phyloP scores from a whole-genome alignment of 441 rosid genomes.

The Adansonia rubrostipa region DNA sequence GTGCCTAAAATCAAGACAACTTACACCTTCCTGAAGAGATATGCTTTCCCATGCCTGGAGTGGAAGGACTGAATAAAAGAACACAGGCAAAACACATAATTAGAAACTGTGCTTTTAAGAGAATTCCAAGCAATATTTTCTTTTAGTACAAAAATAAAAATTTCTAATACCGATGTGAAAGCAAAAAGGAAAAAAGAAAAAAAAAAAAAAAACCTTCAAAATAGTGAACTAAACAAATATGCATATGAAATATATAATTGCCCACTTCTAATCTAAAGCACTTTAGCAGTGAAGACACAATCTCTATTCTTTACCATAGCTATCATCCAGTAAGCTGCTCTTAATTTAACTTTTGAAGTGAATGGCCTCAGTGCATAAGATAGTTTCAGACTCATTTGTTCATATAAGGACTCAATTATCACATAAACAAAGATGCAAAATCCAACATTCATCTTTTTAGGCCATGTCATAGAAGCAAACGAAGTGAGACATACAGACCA shows the following conservation, averaged over 20 bases:
- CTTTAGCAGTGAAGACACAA: neutral
- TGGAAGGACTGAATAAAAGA: constrained; percentile 72
- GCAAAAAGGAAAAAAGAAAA: no score
- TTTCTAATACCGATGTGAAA: no score
- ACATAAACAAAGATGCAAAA: neutral
- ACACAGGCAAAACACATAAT: constrained; percentile 41
- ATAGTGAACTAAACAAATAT: neutral
- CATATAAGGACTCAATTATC: neutral
- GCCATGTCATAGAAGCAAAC: no score
- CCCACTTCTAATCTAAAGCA: neutral
- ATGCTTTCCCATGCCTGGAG: constrained; percentile 91
- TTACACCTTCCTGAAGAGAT: constrained; percentile 98
- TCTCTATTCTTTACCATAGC: neutral
- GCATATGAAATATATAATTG: neutral
- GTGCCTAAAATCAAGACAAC: constrained; percentile 51
- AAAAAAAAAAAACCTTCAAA: neutral
- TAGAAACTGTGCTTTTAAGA: constrained; percentile 38
- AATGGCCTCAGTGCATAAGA: neutral
- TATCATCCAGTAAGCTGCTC: neutral
- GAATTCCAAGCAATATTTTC: constrained; percentile 19
- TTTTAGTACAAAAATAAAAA: neutral
- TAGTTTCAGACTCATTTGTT: neutral
- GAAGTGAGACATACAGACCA: no score
- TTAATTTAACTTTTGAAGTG: neutral
- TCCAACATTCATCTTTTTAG: neutral